Evolutionary conservation across 2,329 filamentous ascomycete genomes (phyloP), one percentile per base, ranked within the genome.

Genomic region (Fusarium keratoplasticum): DNA sequence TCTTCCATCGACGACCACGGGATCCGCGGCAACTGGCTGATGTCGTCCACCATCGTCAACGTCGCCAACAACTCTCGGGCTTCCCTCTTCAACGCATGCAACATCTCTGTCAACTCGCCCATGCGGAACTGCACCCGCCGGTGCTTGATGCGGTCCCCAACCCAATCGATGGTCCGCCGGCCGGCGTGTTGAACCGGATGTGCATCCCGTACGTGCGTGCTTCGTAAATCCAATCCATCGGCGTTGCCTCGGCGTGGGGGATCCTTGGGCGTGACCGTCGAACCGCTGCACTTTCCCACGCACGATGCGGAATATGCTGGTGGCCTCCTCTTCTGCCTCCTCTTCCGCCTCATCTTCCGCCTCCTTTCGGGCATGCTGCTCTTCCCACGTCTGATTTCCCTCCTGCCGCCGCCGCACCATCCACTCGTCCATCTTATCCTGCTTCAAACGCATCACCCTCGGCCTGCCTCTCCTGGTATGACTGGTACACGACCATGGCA

Each of bases 401-500:
- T 31, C 31, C 31, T 31, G 31, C 31, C 31, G 31, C 31, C 31
- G 31, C 31, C 31, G 31, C 31, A 31, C 1, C 31, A 11, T 31
- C 31, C 31, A 31, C 10, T 31, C 33, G 2, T 35, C 33, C 14
- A 35, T 14, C 33, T 35, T 35, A 6, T 16, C 33, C 33, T 35
- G 6, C 33, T 14, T 35, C 5, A 35, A 35, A 1, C 33, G 6
- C 6, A 7, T 7, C 33, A 35, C 33, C n/a, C 33, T 35, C 33
- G 33, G 14, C 40, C 40, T 42, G 16, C 40, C 70, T 64, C 55
- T 64, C 42, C 27, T 69, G 57, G 52, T 67, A 67, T 1, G 42
- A 57, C 42, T 73, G 18, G 13, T 70, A 68, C 6, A 76, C 35
- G 13, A 73, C 60, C 9, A 76, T 27, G 9, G 70, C 68, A 1